Conservation (phyloP, 768 basidiomycete species). For the Tylopilus intermedius region DNA sequence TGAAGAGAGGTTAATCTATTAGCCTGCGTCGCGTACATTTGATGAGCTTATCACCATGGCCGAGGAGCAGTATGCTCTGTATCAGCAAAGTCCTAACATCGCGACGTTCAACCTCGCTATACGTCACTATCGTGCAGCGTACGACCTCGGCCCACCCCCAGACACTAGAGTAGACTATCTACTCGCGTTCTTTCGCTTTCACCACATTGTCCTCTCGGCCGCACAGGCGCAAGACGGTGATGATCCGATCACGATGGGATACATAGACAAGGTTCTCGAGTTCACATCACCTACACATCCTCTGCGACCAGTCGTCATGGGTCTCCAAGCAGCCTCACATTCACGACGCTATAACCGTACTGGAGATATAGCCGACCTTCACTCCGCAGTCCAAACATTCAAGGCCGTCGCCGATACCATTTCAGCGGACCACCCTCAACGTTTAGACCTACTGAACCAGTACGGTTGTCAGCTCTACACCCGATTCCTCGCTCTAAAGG, state of each 20-base stretch:
- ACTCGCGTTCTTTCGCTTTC: conserved; percentile 11
- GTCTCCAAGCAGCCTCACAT: conserved; percentile 10
- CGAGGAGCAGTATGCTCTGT: conserved; percentile 5
- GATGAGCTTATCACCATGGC: conserved; percentile 9
- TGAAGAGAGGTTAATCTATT: not conserved
- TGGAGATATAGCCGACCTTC: conserved; percentile 12
- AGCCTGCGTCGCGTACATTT: conserved; percentile 25
- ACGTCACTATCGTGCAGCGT: conserved; percentile 15
- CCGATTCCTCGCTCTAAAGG: conserved; percentile 9
- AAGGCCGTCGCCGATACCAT: conserved; percentile 4
- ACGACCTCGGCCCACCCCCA: conserved; percentile 13
- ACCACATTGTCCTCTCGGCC: not conserved
- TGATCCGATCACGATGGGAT: not conserved
- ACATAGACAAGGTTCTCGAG: conserved; percentile 10
- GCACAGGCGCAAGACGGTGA: not conserved
- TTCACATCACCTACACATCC: conserved; percentile 4
- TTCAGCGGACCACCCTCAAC: conserved; percentile 11
- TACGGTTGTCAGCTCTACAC: conserved; percentile 18
- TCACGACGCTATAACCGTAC: conserved; percentile 9
- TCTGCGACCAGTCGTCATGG: conserved; percentile 9
- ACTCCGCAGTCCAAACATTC: conserved; percentile 6
- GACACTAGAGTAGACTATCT: conserved; percentile 1
- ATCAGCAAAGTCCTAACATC: conserved; percentile 3
- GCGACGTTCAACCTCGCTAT: conserved; percentile 7
- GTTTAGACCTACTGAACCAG: conserved; percentile 7